A percentile compares a stretch with the other conserved stretches of the same genome.
Evolutionary conservation across 345 rosid species (phyloP).

Genomic region (Tarenaya hassleriana): DNA sequence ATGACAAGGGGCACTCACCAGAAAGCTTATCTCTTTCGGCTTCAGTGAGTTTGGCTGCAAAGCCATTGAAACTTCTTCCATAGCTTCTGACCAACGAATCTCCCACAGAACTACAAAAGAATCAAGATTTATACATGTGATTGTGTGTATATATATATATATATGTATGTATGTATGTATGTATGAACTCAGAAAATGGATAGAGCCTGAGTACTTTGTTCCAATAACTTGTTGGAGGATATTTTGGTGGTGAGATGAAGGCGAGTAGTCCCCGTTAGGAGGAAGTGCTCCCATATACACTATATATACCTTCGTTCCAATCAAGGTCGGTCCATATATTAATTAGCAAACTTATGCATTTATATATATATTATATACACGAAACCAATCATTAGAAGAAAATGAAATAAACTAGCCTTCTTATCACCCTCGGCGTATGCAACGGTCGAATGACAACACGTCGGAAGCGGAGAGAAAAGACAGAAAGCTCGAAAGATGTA

Average conservation of each 20-base stretch:
- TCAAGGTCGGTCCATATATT: too few species aligned
- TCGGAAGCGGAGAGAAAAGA: too few species aligned
- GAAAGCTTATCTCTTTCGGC: constrained; percentile 39
- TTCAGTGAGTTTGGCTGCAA: constrained; percentile 41
- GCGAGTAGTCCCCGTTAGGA: constrained; percentile 17
- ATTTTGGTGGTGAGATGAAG: constrained; percentile 27
- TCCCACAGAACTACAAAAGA: constrained; percentile 19
- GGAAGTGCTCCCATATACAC: constrained; percentile 32
- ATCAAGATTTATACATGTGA: constrained; percentile 3
- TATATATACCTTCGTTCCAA: constrained; percentile 22
- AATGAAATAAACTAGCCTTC: constrained; percentile 13
- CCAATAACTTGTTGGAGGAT: constrained; percentile 26
- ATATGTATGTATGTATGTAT: too few species aligned
- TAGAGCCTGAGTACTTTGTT: neutral
- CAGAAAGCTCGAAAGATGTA: too few species aligned
- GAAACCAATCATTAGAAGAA: neutral
- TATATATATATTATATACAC: too few species aligned
- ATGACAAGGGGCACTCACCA: too few species aligned
- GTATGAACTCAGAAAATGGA: too few species aligned
- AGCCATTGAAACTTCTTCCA: constrained; percentile 36
- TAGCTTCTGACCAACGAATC: constrained; percentile 30
- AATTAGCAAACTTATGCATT: neutral
- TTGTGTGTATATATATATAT: neutral
- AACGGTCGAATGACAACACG: too few species aligned
- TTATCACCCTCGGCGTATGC: constrained; percentile 18